Base-by-base conservation (phyloP, 805 yeast genomes). In the Ogataea trehaloabstinens region DNA sequence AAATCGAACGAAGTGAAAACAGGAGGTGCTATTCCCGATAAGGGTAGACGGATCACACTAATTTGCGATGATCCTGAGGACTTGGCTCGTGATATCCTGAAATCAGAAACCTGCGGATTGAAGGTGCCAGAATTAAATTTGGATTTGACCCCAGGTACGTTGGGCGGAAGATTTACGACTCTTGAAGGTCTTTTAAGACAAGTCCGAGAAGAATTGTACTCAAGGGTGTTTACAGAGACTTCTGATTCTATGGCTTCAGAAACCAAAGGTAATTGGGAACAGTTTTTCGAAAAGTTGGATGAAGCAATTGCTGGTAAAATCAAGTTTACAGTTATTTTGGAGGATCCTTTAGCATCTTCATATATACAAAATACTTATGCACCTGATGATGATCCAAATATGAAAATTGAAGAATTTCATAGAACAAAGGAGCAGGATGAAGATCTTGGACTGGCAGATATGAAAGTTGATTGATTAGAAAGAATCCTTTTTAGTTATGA, bases 361-460 rank as follows among this genome's bases (percentile, higher is more conserved):
- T 93, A 93, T 57, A 85, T 93, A 46, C 99, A 93, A 66, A 93
- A 93, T 59, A 93, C 91, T n/a, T 93, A 90, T 58, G 99, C 99
- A 24, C 99, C 99, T 19, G 99, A 93, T 66, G 77, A 78, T 29
- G 99, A 93, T 66, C 99, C 99, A 49, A 87, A 91, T 60, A 93
- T 93, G 98, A 72, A 62, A 29, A 77, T 85, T 44, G 96, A 85
- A 65, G 96, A 93, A 41, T 87, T 78, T 52, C 95, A 88, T 51
- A 85, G 99, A 71, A 82, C 95, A 2, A 68, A 71, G 28, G 84
- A 87, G 55, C 95, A 90, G 64, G 89, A 93, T 60, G 99, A 93
- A 58, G 91, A 84, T 30, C 74, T 93, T 48, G 99, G 99, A 17
- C 70, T 93, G 57, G 71, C 67, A 45, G 82, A 76, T 54, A 77